Evolutionary conservation across 2,329 filamentous ascomycete genomes (phyloP).

Genomic region (Setomelanomma holmii): DNA sequence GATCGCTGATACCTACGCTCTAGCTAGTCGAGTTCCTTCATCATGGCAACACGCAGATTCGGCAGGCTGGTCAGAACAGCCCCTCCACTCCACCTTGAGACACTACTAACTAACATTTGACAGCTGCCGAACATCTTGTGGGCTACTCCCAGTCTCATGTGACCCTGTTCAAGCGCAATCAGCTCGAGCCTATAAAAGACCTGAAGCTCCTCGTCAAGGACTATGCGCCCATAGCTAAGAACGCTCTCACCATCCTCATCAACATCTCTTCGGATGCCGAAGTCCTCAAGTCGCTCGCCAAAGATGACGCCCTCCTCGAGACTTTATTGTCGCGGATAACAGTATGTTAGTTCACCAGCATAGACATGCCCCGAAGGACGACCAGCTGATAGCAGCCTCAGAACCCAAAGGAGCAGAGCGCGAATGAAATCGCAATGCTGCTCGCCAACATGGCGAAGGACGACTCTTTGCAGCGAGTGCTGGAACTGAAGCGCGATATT

Average conservation of each 20-base stretch:
- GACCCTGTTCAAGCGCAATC: conserved; percentile 80
- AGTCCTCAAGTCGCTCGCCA: conserved; percentile 73
- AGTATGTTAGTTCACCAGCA: conserved; percentile 64
- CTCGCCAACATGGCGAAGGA: conserved; percentile 90
- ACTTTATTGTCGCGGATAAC: conserved; percentile 75
- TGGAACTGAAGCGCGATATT: conserved; percentile 71
- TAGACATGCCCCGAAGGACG: background rate
- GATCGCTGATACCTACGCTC: conserved; percentile 57
- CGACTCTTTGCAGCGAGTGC: conserved; percentile 72
- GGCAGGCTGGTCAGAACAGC: conserved; percentile 70
- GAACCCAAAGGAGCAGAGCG: conserved; percentile 78
- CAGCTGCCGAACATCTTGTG: conserved; percentile 84
- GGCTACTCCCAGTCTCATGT: conserved; percentile 81
- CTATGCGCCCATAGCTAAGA: conserved; percentile 88
- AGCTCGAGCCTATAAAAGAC: conserved; percentile 81
- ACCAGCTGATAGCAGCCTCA: conserved; percentile 43
- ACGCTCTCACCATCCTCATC: conserved; percentile 88
- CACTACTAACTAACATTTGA: conserved; percentile 27
- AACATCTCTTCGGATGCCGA: conserved; percentile 82
- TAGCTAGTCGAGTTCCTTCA: conserved; percentile 93
- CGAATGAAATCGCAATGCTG: conserved; percentile 87
- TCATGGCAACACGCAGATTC: conserved; percentile 89
- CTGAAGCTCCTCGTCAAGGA: conserved; percentile 87
- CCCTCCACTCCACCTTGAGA: conserved; percentile 30
- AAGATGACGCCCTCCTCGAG: conserved; percentile 82